Percentiles rank a stretch among this genome's conserved stretches.
Conservation (phyloP, 768 basidiomycete genomes). For the Scleroderma bovista region DNA sequence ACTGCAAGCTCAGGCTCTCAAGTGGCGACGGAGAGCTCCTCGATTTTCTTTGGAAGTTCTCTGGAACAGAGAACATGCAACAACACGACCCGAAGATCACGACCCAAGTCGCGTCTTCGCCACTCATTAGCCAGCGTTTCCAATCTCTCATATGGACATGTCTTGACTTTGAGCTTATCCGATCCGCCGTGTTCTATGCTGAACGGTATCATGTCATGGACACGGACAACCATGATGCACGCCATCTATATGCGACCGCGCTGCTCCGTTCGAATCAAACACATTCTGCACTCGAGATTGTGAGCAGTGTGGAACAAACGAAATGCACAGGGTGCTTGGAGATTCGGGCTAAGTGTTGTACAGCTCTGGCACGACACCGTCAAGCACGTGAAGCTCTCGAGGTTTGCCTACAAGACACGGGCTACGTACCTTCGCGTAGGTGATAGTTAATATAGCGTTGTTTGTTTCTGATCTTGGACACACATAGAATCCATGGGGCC, state of each 20-base stretch:
- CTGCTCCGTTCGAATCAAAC: slow-evolving; percentile 66
- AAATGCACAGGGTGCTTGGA: slow-evolving; percentile 73
- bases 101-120: slow-evolving; percentile 39
- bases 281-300: slow-evolving; percentile 68
- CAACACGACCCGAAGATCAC: slow-evolving; percentile 38
- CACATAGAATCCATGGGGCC: slow-evolving; percentile 49
- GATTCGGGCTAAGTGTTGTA: slow-evolving; percentile 74
- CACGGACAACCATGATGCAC: slow-evolving; percentile 67
- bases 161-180: slow-evolving; percentile 73
- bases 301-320: slow-evolving; percentile 54
- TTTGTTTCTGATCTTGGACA: slow-evolving; percentile 9
- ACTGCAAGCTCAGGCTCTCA: not conserved
- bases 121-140: slow-evolving; percentile 63
- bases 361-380: slow-evolving; percentile 63
- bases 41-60: slow-evolving; percentile 13
- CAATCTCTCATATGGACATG: slow-evolving; percentile 75
- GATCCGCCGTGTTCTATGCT: slow-evolving; percentile 84
- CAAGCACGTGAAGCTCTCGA: slow-evolving; percentile 73
- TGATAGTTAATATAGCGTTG: slow-evolving; percentile 9
- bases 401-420: slow-evolving; percentile 48
- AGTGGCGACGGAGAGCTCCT: slow-evolving; percentile 10
- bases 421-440: slow-evolving; percentile 55
- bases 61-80: slow-evolving; percentile 47
- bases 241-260: slow-evolving; percentile 78
- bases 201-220: slow-evolving; percentile 77